A percentile compares a stretch with the other conserved stretches of the same genome.
Evolutionary conservation across 148 eudicot species (phyloP).

Genomic region (Cornus controversa): DNA sequence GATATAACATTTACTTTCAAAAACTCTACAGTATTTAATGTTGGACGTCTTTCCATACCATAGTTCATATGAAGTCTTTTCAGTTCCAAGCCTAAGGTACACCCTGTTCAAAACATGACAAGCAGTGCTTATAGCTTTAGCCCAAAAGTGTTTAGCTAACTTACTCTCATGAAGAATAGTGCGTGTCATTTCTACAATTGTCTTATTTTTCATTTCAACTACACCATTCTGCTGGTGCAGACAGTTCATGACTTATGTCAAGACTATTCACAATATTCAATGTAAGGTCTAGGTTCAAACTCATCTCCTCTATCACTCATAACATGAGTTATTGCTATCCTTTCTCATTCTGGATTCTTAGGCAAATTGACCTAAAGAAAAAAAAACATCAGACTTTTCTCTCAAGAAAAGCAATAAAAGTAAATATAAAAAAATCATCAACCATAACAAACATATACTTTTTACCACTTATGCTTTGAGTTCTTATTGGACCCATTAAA

Average conservation of each 20-base stretch:
- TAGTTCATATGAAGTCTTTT: neutral
- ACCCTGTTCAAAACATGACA: neutral
- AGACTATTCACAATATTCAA: neutral
- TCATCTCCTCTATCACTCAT: neutral
- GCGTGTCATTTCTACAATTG: neutral
- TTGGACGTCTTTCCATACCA: neutral
- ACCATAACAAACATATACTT: neutral
- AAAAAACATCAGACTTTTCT: neutral
- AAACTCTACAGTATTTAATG: neutral
- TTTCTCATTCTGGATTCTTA: neutral
- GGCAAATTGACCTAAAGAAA: neutral
- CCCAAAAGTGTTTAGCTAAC: neutral
- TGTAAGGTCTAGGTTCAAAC: neutral
- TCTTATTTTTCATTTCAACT: constrained; percentile 1
- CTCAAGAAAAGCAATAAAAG: neutral
- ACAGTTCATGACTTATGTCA: neutral
- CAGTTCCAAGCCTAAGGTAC: neutral
- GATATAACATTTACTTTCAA: neutral
- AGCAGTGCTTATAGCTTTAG: neutral
- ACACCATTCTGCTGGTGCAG: constrained; percentile 4
- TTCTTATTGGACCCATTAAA: neutral
- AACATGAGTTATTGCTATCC: neutral
- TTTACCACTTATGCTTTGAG: neutral
- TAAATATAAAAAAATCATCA: neutral
- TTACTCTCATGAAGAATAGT: neutral